These are phyloP conservation scores for Anisodus tanguticus DNA, from an alignment of 257 asterid species.

Conservation along the genomic window DNA sequence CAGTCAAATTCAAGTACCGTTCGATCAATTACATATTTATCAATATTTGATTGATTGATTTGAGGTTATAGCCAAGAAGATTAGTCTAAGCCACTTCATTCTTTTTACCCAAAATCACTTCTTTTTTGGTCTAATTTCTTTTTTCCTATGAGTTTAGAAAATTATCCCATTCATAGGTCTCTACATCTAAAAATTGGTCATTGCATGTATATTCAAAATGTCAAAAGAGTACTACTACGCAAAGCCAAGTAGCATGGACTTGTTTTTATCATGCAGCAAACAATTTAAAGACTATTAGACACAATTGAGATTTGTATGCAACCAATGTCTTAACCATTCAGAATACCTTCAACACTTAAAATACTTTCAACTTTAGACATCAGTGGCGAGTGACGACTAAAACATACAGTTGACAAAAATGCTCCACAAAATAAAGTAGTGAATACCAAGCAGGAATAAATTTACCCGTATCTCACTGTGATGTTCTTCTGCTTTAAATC, in stretches of 20 bases:
- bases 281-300: not conserved
- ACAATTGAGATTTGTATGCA: not conserved
- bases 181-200: not conserved
- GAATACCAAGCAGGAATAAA: conserved; percentile 48
- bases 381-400: conserved; percentile 38
- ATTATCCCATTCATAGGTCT: too few relatives aligned
- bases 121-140: too few relatives aligned
- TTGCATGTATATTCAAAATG: not conserved
- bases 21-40: too few relatives aligned
- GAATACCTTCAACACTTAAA: not conserved
- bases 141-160: too few relatives aligned
- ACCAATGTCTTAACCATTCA: not conserved
- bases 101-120: too few relatives aligned
- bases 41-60: too few relatives aligned
- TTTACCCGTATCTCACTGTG: conserved; percentile 33
- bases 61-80: too few relatives aligned
- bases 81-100: too few relatives aligned
- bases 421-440: conserved; percentile 58
- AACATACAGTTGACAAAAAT: conserved; percentile 52
- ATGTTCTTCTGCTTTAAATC: conserved; percentile 29
- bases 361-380: conserved; percentile 4
- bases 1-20: not conserved
- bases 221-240: not conserved
- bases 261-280: not conserved
- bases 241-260: not conserved